Conservation (phyloP, 1,139 yeast species). For the Blastobotrys indianensis region DNA sequence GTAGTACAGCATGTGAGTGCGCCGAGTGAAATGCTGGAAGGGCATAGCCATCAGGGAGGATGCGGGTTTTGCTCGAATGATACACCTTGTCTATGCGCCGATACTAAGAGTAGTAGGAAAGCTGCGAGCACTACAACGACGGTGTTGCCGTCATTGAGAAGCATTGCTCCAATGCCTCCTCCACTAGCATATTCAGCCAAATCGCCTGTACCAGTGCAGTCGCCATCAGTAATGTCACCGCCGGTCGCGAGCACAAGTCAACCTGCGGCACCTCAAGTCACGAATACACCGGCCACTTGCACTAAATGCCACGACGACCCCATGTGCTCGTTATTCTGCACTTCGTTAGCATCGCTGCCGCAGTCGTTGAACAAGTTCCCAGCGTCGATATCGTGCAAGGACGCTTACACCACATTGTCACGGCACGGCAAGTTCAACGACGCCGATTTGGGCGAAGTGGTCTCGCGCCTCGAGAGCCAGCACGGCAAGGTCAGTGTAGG, state of each 20-base stretch:
- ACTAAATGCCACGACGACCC: conserved; percentile 72
- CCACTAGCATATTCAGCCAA: no score
- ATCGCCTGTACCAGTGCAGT: neutral
- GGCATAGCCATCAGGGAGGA: conserved; percentile 22
- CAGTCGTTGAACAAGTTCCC: neutral
- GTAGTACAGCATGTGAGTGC: neutral
- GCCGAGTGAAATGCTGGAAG: neutral
- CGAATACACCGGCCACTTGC: conserved; percentile 44
- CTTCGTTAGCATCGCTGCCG: conserved; percentile 47
- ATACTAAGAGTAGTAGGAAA: no score
- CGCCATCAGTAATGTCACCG: neutral
- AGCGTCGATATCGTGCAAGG: conserved; percentile 69
- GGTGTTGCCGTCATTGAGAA: no score
- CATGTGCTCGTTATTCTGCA: conserved; percentile 74
- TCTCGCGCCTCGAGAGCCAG: conserved; percentile 64
- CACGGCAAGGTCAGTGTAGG: conserved; percentile 72
- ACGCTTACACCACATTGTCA: conserved; percentile 73
- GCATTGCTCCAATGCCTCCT: no score
- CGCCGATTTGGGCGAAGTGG: conserved; percentile 63
- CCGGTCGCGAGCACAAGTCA: neutral
- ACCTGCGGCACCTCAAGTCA: no score
- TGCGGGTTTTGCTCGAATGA: conserved; percentile 92
- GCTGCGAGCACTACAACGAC: neutral
- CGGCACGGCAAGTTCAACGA: conserved; percentile 66
- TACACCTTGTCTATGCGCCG: conserved; percentile 87